phyloP scores from a whole-genome alignment of 106 monocot genomes.

The Iris macrosiphon region DNA sequence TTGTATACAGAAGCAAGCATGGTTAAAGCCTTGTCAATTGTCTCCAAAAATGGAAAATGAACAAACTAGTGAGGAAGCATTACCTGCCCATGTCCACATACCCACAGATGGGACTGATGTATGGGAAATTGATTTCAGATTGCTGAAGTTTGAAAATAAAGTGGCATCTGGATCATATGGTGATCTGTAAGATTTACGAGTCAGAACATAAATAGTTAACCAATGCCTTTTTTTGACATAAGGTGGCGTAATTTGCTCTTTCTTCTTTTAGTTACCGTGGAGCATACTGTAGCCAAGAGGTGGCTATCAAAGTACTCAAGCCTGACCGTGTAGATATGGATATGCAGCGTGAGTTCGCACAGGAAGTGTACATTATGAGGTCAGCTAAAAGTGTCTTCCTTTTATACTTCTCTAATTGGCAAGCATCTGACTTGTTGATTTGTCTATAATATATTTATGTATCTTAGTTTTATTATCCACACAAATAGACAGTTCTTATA shows the following conservation, averaged over 20 bases:
- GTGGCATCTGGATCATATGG: slow-evolving; percentile 90
- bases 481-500: too few species aligned
- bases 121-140: slow-evolving; percentile 79
- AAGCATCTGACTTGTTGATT: too few species aligned
- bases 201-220: too few species aligned
- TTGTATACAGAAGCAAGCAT: slow-evolving; percentile 45
- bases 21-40: slow-evolving; percentile 27
- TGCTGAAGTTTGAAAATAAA: slow-evolving; percentile 69
- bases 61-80: slow-evolving; percentile 18
- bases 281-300: slow-evolving; percentile 80
- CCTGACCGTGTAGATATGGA: slow-evolving; percentile 61
- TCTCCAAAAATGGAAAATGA: slow-evolving; percentile 40
- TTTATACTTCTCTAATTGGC: too few species aligned
- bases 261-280: slow-evolving; percentile 57
- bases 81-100: slow-evolving; percentile 52
- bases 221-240: too few species aligned
- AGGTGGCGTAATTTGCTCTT: background rate
- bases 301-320: slow-evolving; percentile 90
- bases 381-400: slow-evolving; percentile 17
- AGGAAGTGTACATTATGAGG: slow-evolving; percentile 98
- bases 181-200: slow-evolving; percentile 58
- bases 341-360: slow-evolving; percentile 86
- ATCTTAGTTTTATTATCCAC: too few species aligned
- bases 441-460: too few species aligned
- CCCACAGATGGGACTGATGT: slow-evolving; percentile 80